Base-by-base conservation (phyloP, 139 green algal species). In the Deuterostichococcus epilithicus region DNA sequence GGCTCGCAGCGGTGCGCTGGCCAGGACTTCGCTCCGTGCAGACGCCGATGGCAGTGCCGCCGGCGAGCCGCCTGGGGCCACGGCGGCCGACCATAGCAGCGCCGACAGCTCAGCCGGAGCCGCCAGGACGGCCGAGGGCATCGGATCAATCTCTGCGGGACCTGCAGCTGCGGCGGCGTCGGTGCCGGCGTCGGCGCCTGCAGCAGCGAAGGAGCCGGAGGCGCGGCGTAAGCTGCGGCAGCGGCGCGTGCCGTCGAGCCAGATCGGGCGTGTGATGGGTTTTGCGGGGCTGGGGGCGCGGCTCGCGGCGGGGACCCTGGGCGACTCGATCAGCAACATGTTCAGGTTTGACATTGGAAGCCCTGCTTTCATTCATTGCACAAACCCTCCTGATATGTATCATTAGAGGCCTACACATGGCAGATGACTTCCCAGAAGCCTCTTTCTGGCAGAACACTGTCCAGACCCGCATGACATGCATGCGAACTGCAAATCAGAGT, bases 271-370 rank as follows among this genome's bases (percentile, higher is more conserved):
- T 0, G 92, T 88, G 1, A 52, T 93, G 39, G 93, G 92, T 13
- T 98, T 98, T 86, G 94, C 89, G 0, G 75, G 83, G 44, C 88
- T 98, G 78, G 93, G 90, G 5, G 87, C 86, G 22, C 86, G 79
- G 18, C 87, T 98, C n/a, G 65, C 93, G 10, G 85, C 88, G 39
- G 92, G 92, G 63, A 88, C 86, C 1, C 38, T 90, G 33, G 63
- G 47, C 5, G 93, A 98, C 67, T 83, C 72, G 39, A 69, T 96
- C 2, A 77, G 45, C 30, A 74, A 78, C 5, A 44, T 71, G 65
- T 81, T 63, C 52, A 63, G 52, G 52, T 63, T 80, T 32, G 38
- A 28, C 8, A 25, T 63, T 25, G 52, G 10, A 52, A 23, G 42
- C 13, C 10, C 42, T 52, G 42, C 13, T 8, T 8, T 13, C 42